These are phyloP conservation scores for Candida ficus DNA, from an alignment of 805 yeast species.

Conservation along the genomic window DNA sequence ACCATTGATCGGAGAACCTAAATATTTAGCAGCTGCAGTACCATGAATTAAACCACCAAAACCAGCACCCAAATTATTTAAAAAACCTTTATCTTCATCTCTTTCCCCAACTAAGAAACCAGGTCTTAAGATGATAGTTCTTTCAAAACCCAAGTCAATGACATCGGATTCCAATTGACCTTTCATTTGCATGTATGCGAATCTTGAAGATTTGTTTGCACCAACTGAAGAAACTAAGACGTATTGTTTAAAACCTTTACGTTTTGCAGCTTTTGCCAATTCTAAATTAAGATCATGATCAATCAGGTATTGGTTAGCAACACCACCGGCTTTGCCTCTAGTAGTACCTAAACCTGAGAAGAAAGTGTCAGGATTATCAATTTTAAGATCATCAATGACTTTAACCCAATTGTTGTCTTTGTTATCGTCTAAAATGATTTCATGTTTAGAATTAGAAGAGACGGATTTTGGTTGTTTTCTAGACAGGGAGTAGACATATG, in stretches of 20 bases:
- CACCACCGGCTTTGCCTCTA: constrained; percentile 62
- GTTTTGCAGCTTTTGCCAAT: constrained; percentile 70
- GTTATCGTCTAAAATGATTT: constrained; percentile 42
- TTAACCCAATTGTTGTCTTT: constrained; percentile 43
- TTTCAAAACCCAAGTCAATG: constrained; percentile 55
- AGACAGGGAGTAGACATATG: constrained; percentile 42
- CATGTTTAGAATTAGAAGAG: constrained; percentile 8
- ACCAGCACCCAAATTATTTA: constrained; percentile 27
- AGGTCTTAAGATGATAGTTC: constrained; percentile 72
- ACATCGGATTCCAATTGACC: constrained; percentile 74
- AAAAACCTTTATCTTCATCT: constrained; percentile 34
- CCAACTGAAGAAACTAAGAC: constrained; percentile 64
- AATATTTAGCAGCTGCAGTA: constrained; percentile 27
- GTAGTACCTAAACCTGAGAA: constrained; percentile 78
- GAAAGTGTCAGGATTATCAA: constrained; percentile 28
- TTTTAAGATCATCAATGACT: constrained; percentile 24
- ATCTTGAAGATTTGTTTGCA: constrained; percentile 51
- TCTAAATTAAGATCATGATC: constrained; percentile 70
- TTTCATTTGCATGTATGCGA: constrained; percentile 62
- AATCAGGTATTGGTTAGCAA: constrained; percentile 62
- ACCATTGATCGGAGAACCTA: constrained; percentile 49
- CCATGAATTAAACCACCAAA: constrained; percentile 27
- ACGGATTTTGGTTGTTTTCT: constrained; percentile 33
- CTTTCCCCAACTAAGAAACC: constrained; percentile 70
- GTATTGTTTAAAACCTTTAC: constrained; percentile 59